Percentiles rank a stretch among this genome's conserved stretches.
Evolutionary conservation across 164 flowering plant species (phyloP).

Genomic region (Vitis rupestris): DNA sequence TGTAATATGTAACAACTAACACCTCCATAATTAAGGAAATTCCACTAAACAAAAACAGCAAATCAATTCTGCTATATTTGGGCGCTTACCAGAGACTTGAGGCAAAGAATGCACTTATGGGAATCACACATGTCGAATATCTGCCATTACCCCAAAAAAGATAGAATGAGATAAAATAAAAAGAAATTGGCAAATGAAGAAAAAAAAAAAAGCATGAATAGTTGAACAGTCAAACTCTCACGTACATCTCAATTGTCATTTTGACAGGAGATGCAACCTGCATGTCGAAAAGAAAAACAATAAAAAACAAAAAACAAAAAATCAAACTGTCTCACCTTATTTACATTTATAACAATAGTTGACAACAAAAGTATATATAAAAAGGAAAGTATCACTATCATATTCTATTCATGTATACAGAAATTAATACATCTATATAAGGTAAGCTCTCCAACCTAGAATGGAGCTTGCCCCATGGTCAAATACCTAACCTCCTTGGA

Average conservation of each 20-base stretch:
- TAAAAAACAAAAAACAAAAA: neutral
- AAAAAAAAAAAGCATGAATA: neutral
- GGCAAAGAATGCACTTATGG: conserved; percentile 98
- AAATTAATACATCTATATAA: neutral
- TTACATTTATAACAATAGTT: neutral
- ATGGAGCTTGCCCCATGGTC: no score
- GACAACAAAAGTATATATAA: neutral
- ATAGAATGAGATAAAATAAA: neutral
- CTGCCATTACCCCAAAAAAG: conserved; percentile 38
- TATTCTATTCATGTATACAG: neutral
- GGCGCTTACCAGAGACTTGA: conserved; percentile 89
- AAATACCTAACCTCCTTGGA: no score
- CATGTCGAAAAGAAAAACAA: conserved; percentile 7
- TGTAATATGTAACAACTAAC: neutral
- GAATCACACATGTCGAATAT: conserved; percentile 90
- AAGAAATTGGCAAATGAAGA: neutral
- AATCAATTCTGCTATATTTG: conserved; percentile 5
- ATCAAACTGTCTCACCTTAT: neutral
- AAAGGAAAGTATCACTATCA: neutral
- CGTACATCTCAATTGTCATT: conserved; percentile 97
- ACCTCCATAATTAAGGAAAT: neutral
- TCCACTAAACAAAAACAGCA: neutral
- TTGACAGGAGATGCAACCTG: conserved; percentile 96
- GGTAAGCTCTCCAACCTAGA: neutral
- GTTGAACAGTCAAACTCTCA: neutral